These are phyloP conservation scores for Leucocoprinus birnbaumii DNA, from an alignment of 768 basidiomycete species.

Conservation along the genomic window DNA sequence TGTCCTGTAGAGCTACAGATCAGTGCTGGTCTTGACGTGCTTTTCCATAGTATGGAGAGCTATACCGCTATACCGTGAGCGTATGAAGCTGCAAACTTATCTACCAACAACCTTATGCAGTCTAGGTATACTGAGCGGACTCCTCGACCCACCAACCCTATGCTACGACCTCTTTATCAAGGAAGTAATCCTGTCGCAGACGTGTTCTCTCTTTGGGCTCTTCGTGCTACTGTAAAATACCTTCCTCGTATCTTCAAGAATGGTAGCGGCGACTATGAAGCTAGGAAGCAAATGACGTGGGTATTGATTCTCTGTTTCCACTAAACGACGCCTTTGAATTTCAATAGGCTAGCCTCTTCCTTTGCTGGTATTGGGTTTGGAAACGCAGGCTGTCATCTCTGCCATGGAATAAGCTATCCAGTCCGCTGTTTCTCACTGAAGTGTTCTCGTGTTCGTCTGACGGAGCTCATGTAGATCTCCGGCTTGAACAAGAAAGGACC, in stretches of 20 bases:
- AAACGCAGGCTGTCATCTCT: slow-evolving; percentile 89
- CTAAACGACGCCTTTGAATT: slow-evolving; percentile 1
- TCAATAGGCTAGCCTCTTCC: slow-evolving; percentile 75
- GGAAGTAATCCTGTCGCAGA: slow-evolving; percentile 94
- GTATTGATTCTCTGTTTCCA: slow-evolving; percentile 17
- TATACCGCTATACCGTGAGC: slow-evolving; percentile 90
- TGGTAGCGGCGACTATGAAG: slow-evolving; percentile 67
- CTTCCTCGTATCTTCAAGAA: slow-evolving; percentile 86
- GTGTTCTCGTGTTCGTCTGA: background rate
- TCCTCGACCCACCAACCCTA: slow-evolving; percentile 88
- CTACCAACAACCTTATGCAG: background rate
- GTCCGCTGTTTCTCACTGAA: slow-evolving; percentile 37
- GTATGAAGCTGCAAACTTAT: background rate
- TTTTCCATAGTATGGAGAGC: slow-evolving; percentile 95
- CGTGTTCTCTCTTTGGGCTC: slow-evolving; percentile 93
- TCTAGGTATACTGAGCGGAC: slow-evolving; percentile 83
- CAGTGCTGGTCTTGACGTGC: slow-evolving; percentile 89
- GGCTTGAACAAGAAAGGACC: slow-evolving; percentile 94
- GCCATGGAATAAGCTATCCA: slow-evolving; percentile 88
- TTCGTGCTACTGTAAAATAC: slow-evolving; percentile 84
- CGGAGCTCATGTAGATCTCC: slow-evolving; percentile 59
- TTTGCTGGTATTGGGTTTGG: slow-evolving; percentile 97
- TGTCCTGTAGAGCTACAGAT: slow-evolving; percentile 94
- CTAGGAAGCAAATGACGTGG: slow-evolving; percentile 89
- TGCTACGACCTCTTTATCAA: slow-evolving; percentile 89